Base-by-base conservation (phyloP, 2,329 filamentous ascomycete species). In the Penicillium glabrum region DNA sequence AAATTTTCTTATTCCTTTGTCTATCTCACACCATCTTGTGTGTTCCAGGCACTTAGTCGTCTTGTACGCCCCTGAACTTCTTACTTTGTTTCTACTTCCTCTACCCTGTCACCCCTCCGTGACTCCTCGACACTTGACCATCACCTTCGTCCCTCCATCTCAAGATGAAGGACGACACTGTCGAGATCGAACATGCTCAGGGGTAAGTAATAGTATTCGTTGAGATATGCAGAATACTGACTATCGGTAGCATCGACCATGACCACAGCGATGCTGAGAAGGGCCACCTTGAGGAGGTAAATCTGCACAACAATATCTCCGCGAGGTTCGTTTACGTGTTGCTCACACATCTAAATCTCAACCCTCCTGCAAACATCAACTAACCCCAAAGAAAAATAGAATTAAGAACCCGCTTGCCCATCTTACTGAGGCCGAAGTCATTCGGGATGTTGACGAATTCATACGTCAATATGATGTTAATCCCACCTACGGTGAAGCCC, bases 341-440 rank as follows among this genome's bases (percentile, higher is more conserved):
- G n/a, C 31, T n/a, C 19, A 9, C 21, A 37, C 29, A 29, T n/a
- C 26, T 29, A 14, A 5, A 46, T 7, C 24, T 46, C 7, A 46
- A 5, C 24, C n/a, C 29, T 13, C 23, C 3, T 26, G 1, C 43
- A 24, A 5, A 26, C 21, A 21, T 58, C 5, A 56, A 57, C 31
- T 19, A 46, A 33, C 14, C 26, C 3, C 23, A 26, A 26, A 26
- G 6, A 23, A 37, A 43, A 11, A 6, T 47, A 80, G 77, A 58
- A 78, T 80, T 63, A 77, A 78, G 54, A 80, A 80, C 47, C 78
- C 78, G 44, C 69, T 80, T 3, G 75, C 77, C 8, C 72, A 75
- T 52, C 67, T 80, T 45, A 72, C 72, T 10, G 68, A 72, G 3
- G 58, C 61, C 11, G 68, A 72, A 46, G 67, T 80, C 4, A 64